Evolutionary conservation across 768 basidiomycete genomes (phyloP).

Genomic region (Coprinopsis cinerea): DNA sequence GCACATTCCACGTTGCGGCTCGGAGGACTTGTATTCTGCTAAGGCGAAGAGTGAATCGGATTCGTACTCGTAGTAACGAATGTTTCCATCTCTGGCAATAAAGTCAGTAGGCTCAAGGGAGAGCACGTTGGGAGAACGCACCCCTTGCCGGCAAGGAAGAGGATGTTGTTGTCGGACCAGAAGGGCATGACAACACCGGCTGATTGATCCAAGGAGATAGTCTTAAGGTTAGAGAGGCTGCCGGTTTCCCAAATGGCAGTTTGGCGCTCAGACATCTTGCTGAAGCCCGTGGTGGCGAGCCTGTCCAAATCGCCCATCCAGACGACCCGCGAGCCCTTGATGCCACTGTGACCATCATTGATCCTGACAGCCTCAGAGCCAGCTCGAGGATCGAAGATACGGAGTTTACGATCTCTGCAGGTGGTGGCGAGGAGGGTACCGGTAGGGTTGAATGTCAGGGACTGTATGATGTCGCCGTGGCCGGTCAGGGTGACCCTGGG

Average conservation of each 20-base stretch:
- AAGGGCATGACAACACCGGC: slow-evolving; percentile 97
- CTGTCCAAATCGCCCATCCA: slow-evolving; percentile 91
- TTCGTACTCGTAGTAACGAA: slow-evolving; percentile 97
- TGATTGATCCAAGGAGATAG: slow-evolving; percentile 76
- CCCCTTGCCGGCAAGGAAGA: slow-evolving; percentile 92
- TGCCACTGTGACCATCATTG: slow-evolving; percentile 84
- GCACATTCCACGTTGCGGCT: slow-evolving; percentile 95
- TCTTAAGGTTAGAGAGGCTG: slow-evolving; percentile 70
- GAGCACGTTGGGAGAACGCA: slow-evolving; percentile 23
- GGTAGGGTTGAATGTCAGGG: slow-evolving; percentile 72
- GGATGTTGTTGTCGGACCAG: slow-evolving; percentile 90
- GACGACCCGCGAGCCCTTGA: slow-evolving; percentile 83
- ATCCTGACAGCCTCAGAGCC: slow-evolving; percentile 78
- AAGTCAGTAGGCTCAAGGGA: background rate
- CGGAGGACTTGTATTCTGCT: slow-evolving; percentile 81
- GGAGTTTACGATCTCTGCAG: slow-evolving; percentile 86
- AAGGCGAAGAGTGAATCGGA: slow-evolving; percentile 72
- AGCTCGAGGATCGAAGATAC: slow-evolving; percentile 85
- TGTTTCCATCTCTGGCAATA: slow-evolving; percentile 78
- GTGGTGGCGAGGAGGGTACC: slow-evolving; percentile 86
- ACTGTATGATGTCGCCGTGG: slow-evolving; percentile 86
- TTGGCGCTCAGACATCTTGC: slow-evolving; percentile 94
- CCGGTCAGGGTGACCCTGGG: slow-evolving; percentile 58
- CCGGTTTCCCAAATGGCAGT: slow-evolving; percentile 86
- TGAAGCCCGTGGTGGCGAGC: slow-evolving; percentile 94